phyloP scores from a whole-genome alignment of 2,329 filamentous ascomycete species.

The Xylariales sp. region DNA sequence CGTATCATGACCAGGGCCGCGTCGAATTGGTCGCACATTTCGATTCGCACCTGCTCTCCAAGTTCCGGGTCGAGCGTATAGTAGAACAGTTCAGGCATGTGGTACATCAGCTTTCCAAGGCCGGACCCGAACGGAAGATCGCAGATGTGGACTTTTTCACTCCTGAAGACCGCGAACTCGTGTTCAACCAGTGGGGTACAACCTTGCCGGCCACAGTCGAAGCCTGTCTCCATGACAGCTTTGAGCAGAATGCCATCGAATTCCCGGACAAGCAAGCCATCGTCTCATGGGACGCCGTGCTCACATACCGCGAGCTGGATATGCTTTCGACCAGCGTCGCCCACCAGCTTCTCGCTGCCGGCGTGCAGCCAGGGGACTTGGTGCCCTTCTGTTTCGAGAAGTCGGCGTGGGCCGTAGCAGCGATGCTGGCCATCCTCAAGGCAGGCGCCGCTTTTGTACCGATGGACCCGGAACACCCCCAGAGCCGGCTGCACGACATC shows the following conservation, averaged over 20 bases:
- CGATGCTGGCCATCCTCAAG: constrained; percentile 30
- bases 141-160: constrained; percentile 10
- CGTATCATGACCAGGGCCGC: neutral
- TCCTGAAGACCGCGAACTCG: constrained; percentile 7
- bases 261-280: constrained; percentile 15
- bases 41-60: neutral
- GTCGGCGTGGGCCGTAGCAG: constrained; percentile 27
- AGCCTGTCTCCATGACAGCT: neutral
- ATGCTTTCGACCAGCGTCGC: constrained; percentile 20
- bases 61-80: constrained; percentile 9
- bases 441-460: constrained; percentile 29
- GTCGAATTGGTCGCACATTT: neutral
- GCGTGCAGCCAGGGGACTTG: constrained; percentile 24
- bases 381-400: constrained; percentile 32
- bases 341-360: constrained; percentile 14
- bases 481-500: constrained; percentile 30
- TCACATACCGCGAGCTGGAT: constrained; percentile 27
- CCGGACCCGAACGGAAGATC: neutral
- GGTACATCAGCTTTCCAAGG: constrained; percentile 10
- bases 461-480: constrained; percentile 31
- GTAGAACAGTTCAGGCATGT: constrained; percentile 11
- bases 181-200: constrained; percentile 8
- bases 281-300: constrained; percentile 22
- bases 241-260: neutral
- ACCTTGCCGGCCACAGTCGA: neutral